Conservation (phyloP, 345 rosid species). For the Stellera chamaejasme region DNA sequence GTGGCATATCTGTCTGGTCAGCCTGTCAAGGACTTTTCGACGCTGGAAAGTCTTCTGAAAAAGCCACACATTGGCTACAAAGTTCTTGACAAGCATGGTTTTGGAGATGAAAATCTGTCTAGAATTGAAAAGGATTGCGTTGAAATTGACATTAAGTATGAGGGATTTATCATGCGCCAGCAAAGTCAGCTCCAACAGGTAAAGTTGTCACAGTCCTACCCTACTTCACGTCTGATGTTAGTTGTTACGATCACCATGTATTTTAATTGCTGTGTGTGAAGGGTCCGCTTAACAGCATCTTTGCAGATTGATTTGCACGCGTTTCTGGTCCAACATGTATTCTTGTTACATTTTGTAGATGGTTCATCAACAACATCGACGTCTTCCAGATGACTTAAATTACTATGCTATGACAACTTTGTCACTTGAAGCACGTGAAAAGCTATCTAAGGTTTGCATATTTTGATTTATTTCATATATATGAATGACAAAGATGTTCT, state of each 20-base stretch:
- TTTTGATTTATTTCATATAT: no score
- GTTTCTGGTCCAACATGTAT: background rate
- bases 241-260: no score
- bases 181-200: slow-evolving; percentile 83
- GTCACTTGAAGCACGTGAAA: slow-evolving; percentile 90
- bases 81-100: slow-evolving; percentile 79
- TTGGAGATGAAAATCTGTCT: slow-evolving; percentile 56
- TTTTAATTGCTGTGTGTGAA: background rate
- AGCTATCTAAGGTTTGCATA: slow-evolving; percentile 78
- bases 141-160: slow-evolving; percentile 87
- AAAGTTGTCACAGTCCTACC: slow-evolving; percentile 1
- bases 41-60: slow-evolving; percentile 81
- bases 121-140: slow-evolving; percentile 80
- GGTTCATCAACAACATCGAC: slow-evolving; percentile 76
- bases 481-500: no score
- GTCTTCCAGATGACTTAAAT: slow-evolving; percentile 80
- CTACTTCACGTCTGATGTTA: no score
- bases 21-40: slow-evolving; percentile 75
- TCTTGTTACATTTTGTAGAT: slow-evolving; percentile 40
- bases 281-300: background rate
- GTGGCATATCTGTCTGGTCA: slow-evolving; percentile 59
- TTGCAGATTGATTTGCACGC: background rate
- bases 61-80: slow-evolving; percentile 82
- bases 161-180: slow-evolving; percentile 90
- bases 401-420: slow-evolving; percentile 76